A percentile compares a stretch with the other conserved stretches of the same genome.
Evolutionary conservation across 1,284 basidiomycete genomes (phyloP).

Genomic region (Stygiomarasmius scandens): DNA sequence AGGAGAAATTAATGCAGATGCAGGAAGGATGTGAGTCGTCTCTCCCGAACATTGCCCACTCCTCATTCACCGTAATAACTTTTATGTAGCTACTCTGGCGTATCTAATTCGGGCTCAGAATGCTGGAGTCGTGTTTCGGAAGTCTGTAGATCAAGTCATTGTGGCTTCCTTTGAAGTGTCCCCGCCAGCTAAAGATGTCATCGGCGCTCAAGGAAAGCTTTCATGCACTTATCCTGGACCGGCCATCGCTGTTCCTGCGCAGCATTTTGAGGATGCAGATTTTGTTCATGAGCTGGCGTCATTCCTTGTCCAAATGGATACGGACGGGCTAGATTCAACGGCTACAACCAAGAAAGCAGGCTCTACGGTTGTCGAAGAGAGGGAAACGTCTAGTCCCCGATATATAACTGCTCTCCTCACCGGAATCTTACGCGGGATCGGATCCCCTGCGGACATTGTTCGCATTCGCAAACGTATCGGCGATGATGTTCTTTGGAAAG

Average conservation of each 20-base stretch:
- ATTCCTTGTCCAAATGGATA: slow-evolving; percentile 19
- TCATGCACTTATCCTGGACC: slow-evolving; percentile 35
- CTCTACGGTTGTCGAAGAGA: slow-evolving; percentile 2
- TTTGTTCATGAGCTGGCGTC: slow-evolving; percentile 26
- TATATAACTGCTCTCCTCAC: slow-evolving; percentile 39
- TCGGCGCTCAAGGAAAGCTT: slow-evolving; percentile 40
- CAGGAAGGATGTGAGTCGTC: slow-evolving; percentile 21
- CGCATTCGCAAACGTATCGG: slow-evolving; percentile 41
- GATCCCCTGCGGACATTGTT: slow-evolving; percentile 24
- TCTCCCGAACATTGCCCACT: not conserved
- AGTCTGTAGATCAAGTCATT: slow-evolving; percentile 21
- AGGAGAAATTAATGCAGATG: slow-evolving; percentile 18
- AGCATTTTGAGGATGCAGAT: slow-evolving; percentile 17
- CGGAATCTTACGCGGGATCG: slow-evolving; percentile 38
- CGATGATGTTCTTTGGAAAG: slow-evolving; percentile 46
- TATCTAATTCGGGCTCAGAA: slow-evolving; percentile 43
- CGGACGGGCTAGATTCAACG: slow-evolving; percentile 7
- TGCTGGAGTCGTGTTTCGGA: slow-evolving; percentile 42
- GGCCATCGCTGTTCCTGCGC: slow-evolving; percentile 25
- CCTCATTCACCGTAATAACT: slow-evolving; percentile 22
- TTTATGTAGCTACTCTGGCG: slow-evolving; percentile 24
- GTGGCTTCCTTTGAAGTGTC: slow-evolving; percentile 48
- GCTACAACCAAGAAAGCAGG: slow-evolving; percentile 11
- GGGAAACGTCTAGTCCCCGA: slow-evolving; percentile 14
- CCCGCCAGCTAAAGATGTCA: slow-evolving; percentile 33